These are phyloP conservation scores for Aspergillus clavatus DNA, from an alignment of 2,329 filamentous ascomycete genomes.

Conservation along the genomic window DNA sequence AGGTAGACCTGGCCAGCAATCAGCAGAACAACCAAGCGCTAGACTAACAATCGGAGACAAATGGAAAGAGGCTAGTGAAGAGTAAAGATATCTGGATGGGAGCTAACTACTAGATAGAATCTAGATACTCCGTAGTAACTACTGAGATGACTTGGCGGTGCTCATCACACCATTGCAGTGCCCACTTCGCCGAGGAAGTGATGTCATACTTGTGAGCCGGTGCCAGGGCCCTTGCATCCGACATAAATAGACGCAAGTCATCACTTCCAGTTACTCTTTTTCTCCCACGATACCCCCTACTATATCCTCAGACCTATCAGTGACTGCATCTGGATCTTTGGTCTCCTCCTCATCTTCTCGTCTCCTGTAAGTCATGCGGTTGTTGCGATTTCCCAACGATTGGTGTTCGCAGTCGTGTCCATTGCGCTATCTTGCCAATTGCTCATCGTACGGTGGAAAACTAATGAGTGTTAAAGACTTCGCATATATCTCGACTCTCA, in stretches of 20 bases:
- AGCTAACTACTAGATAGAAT: too few species aligned
- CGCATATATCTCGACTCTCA: neutral
- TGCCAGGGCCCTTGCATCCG: neutral
- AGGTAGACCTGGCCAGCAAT: too few species aligned
- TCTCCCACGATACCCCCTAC: neutral
- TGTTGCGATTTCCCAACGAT: neutral
- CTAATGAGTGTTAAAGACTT: too few species aligned
- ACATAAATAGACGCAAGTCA: slow-evolving; percentile 1
- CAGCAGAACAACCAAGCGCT: too few species aligned
- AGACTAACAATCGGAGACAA: too few species aligned
- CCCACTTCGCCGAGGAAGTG: neutral
- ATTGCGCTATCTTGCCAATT: neutral
- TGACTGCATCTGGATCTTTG: neutral
- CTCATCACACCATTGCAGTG: neutral
- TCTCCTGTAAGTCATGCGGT: neutral
- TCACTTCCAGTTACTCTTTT: neutral
- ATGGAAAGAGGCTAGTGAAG: neutral
- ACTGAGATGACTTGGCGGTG: neutral
- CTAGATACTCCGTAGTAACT: too few species aligned
- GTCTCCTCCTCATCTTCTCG: neutral
- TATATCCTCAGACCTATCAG: neutral
- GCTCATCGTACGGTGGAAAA: neutral
- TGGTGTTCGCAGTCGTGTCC: neutral
- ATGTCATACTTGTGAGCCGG: neutral
- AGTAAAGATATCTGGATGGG: too few species aligned